Evolutionary conservation across 805 yeast species (phyloP).

Genomic region (Candida krabiensis): DNA sequence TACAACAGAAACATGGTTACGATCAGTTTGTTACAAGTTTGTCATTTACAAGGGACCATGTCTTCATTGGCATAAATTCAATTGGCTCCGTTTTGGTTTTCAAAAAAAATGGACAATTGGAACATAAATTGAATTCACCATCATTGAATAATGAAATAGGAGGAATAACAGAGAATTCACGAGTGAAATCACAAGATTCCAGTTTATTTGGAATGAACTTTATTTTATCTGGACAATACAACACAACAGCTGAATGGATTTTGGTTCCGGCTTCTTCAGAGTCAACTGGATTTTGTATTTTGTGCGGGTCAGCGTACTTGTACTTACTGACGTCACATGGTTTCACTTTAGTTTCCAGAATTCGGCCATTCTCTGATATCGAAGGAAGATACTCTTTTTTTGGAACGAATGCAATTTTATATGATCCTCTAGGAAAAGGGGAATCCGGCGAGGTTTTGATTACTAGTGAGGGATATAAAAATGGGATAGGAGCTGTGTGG

Average conservation of each 20-base stretch:
- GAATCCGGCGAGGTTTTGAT: constrained; percentile 31
- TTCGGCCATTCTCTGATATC: constrained; percentile 10
- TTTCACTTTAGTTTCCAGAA: constrained; percentile 12
- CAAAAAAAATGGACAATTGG: constrained; percentile 17
- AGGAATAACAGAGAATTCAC: neutral
- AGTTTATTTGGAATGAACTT: constrained; percentile 30
- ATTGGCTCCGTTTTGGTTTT: constrained; percentile 38
- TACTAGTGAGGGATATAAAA: constrained; percentile 33
- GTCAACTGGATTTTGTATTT: constrained; percentile 27
- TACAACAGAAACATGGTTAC: constrained; percentile 28
- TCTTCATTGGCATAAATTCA: constrained; percentile 41
- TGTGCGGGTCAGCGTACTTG: constrained; percentile 43
- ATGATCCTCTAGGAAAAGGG: neutral
- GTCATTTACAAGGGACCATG: constrained; percentile 23
- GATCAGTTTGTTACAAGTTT: constrained; percentile 44
- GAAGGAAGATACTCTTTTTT: constrained; percentile 17
- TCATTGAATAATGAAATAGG: too few relatives aligned
- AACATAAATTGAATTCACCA: neutral
- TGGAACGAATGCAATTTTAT: constrained; percentile 17
- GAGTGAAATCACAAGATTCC: constrained; percentile 23
- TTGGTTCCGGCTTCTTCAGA: constrained; percentile 32
- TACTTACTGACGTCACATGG: constrained; percentile 11
- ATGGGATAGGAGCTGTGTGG: constrained; percentile 51
- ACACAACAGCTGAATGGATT: constrained; percentile 24
- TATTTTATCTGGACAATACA: constrained; percentile 23